Percentiles rank a stretch among this genome's conserved stretches.
Conservation (phyloP, 371 early-diverging fungal genomes). For the Mucor plumbeus region DNA sequence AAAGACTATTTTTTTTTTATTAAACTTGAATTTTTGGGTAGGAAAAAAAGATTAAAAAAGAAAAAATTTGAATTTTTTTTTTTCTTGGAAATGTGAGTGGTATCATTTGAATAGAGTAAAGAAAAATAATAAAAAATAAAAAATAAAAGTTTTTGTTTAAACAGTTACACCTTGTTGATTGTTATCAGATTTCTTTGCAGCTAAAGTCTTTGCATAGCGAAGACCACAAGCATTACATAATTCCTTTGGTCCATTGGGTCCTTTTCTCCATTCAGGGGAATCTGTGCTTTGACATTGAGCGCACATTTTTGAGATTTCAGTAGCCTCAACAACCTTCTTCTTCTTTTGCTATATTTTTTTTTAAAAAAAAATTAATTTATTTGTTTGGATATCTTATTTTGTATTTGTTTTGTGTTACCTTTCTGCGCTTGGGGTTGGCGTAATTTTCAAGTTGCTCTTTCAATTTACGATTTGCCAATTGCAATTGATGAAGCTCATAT, state of each 20-base stretch:
- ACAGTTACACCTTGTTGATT: not conserved
- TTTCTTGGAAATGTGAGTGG: not conserved
- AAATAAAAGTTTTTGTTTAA: not conserved
- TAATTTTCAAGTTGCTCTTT: constrained; percentile 43
- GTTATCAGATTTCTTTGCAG: constrained; percentile 16
- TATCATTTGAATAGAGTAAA: not conserved
- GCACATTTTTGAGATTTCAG: constrained; percentile 47
- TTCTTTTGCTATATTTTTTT: constrained; percentile 31
- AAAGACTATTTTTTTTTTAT: no score
- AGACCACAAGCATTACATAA: constrained; percentile 91
- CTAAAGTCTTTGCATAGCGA: constrained; percentile 44
- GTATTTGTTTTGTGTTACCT: constrained; percentile 24
- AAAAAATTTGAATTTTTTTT: no score
- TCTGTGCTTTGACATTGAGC: constrained; percentile 72
- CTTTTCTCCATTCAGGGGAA: constrained; percentile 87
- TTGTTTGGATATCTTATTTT: not conserved
- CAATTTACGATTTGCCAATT: constrained; percentile 46
- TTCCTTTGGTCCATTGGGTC: constrained; percentile 78
- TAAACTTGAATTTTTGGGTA: no score
- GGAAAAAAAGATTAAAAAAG: not conserved
- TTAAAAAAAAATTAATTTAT: not conserved
- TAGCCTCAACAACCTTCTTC: constrained; percentile 23
- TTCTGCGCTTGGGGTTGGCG: constrained; percentile 33
- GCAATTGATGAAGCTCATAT: constrained; percentile 57
- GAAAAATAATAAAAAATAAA: not conserved